Percentiles rank a stretch among this genome's conserved stretches.
Evolutionary conservation across 2,329 filamentous ascomycete genomes (phyloP).

Genomic region (Pseudogymnoascus verrucosus): DNA sequence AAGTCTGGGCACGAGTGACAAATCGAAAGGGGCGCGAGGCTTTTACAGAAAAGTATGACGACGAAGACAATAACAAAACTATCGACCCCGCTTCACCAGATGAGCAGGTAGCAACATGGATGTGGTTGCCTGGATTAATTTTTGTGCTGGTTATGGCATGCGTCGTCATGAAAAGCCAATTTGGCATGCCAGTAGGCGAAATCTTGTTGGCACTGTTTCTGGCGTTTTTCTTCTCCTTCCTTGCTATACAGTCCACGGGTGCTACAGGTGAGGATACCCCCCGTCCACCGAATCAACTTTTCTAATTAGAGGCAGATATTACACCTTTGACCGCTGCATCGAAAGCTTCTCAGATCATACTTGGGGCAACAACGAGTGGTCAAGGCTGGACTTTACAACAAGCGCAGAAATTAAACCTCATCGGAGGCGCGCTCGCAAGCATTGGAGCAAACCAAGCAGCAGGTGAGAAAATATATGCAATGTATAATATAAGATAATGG

Average conservation of each 20-base stretch:
- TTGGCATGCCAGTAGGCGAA: neutral
- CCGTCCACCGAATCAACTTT: neutral
- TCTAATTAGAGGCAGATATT: neutral
- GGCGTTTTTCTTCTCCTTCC: constrained; percentile 2
- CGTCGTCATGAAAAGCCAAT: neutral
- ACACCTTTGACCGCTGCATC: neutral
- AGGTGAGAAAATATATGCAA: neutral
- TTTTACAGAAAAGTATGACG: neutral
- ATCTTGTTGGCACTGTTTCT: neutral
- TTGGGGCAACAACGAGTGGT: constrained; percentile 1
- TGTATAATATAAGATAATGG: neutral
- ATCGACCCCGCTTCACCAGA: neutral
- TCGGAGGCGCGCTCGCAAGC: neutral
- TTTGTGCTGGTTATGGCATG: neutral
- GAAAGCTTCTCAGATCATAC: constrained; percentile 2
- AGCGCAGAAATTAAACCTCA: constrained; percentile 1
- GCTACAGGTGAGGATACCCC: neutral
- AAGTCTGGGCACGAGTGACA: neutral
- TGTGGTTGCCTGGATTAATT: neutral
- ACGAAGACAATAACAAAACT: neutral
- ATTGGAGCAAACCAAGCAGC: constrained; percentile 4
- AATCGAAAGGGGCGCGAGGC: neutral
- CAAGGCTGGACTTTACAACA: neutral
- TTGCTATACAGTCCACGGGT: constrained; percentile 1
- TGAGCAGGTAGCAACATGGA: neutral